phyloP scores from a whole-genome alignment of 768 basidiomycete species.

The Aureoboletus auriporus region DNA sequence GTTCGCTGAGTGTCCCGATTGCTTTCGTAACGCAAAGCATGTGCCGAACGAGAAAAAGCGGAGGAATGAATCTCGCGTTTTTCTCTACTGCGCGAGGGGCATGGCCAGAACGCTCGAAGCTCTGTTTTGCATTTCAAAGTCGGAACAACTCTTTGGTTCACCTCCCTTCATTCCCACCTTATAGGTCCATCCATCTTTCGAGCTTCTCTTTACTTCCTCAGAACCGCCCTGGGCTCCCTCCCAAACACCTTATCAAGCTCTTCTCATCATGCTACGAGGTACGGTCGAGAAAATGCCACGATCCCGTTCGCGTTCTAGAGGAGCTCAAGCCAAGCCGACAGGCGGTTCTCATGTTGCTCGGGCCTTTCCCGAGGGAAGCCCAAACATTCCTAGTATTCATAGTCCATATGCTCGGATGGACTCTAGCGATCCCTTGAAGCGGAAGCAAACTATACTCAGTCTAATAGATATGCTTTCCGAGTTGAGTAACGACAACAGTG shows the following conservation, averaged over 20 bases:
- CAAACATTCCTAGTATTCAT: slow-evolving; percentile 20
- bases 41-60: slow-evolving; percentile 28
- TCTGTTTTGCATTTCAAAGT: slow-evolving; percentile 32
- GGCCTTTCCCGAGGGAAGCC: slow-evolving; percentile 24
- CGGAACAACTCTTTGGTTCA: slow-evolving; percentile 24
- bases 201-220: slow-evolving; percentile 16
- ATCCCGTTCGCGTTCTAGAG: slow-evolving; percentile 25
- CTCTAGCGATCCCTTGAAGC: slow-evolving; percentile 26
- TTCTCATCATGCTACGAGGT: slow-evolving; percentile 29
- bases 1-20: slow-evolving; percentile 34
- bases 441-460: slow-evolving; percentile 45
- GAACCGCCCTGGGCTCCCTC: slow-evolving; percentile 21
- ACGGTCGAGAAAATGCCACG: slow-evolving; percentile 25
- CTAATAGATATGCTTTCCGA: slow-evolving; percentile 46
- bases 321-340: slow-evolving; percentile 22
- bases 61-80: slow-evolving; percentile 36
- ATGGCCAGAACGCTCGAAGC: slow-evolving; percentile 34
- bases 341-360: slow-evolving; percentile 22
- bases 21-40: slow-evolving; percentile 31
- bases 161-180: slow-evolving; percentile 28
- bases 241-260: slow-evolving; percentile 19
- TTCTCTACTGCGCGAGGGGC: slow-evolving; percentile 29
- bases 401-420: slow-evolving; percentile 29
- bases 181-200: slow-evolving; percentile 21
- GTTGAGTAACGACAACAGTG: slow-evolving; percentile 35